Base-by-base conservation (phyloP, 225 moss, liverwort and hornwort genomes). In the Ulota crispa region DNA sequence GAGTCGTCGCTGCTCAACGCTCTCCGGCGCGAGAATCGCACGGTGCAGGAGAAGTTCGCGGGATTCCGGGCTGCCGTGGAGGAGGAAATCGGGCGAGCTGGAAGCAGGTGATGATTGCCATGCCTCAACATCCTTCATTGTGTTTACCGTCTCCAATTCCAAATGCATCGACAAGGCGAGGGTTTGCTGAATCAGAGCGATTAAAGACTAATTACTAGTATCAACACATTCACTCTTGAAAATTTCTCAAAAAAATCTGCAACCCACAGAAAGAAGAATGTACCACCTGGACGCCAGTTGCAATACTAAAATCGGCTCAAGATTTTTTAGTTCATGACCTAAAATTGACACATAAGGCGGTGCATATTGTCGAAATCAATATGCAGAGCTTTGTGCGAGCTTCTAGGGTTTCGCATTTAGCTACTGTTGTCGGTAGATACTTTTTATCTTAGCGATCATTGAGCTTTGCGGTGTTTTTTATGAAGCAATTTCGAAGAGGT, bases 1-100 rank as follows among this genome's bases (percentile, higher is more conserved):
- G 89, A 91, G 56, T 89, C 89, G 21, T 64, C 82, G 55, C 70
- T 91, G 47, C 56, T 89, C 70, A 73, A 87, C 4, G 87, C 91
- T 32, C 85, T 91, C 73, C 69, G 85, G 74, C 81, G 79, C 15
- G 91, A 91, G 81, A 89, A 91, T 83, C 73, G 18, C 47, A 61
- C 47, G 53, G 36, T 84, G 43, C 81, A 79, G 56, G 76, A 80
- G 28, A 72, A 41, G 34, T 83, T 89, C 50, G 53, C 67, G 16
- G 71, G 55, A 28, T 87, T 91, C 80, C 83, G 85, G 5, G 57
- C 26, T 45, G 85, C 91, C 23, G 82, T 91, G 54, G 83, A 83
- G 66, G 87, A 80, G 67, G 91, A 91, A 84, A 77, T 87, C 54
- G 85, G 76, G 36, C 85, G 83, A 73, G 85, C 77, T 43, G 91